Percentiles rank a stretch among this genome's conserved stretches.
phyloP scores from a whole-genome alignment of 495 filamentous ascomycete genomes.

The Apodospora peruviana region DNA sequence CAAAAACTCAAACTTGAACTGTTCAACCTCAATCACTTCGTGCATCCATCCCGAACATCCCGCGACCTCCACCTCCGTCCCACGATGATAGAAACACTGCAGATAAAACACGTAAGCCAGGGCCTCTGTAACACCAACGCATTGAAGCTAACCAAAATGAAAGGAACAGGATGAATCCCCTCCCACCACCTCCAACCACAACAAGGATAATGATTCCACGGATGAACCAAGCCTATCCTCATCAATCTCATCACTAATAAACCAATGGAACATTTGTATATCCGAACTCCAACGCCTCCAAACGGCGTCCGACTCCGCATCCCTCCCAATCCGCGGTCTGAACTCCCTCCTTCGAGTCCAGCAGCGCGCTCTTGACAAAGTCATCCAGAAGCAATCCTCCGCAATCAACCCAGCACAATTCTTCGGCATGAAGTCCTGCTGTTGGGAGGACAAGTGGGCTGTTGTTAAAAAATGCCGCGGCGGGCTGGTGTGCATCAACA shows the following conservation, averaged over 20 bases:
- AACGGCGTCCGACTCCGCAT: slow-evolving; percentile 6
- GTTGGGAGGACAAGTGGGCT: slow-evolving; percentile 25
- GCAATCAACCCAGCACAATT: slow-evolving; percentile 21
- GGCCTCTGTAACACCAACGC: no score
- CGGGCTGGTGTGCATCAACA: slow-evolving; percentile 25
- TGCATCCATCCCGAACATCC: no score
- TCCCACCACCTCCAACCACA: no score
- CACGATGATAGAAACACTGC: no score
- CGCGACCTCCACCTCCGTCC: no score
- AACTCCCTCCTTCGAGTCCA: slow-evolving; percentile 21
- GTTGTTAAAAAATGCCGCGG: slow-evolving; percentile 26
- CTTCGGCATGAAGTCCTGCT: slow-evolving; percentile 22
- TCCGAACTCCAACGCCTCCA: slow-evolving; percentile 20
- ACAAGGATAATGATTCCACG: no score
- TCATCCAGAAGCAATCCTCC: slow-evolving; percentile 12
- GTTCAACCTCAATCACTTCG: no score
- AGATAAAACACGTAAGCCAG: no score
- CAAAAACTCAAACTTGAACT: no score
- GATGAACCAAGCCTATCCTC: slow-evolving; percentile 2
- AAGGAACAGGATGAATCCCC: no score
- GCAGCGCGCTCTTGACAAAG: slow-evolving; percentile 23
- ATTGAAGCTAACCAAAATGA: no score
- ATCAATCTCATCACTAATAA: slow-evolving; percentile 16
- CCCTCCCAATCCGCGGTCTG: slow-evolving; percentile 17
- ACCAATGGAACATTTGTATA: slow-evolving; percentile 21